Percentiles rank a stretch among this genome's conserved stretches.
Conservation (phyloP, 495 filamentous ascomycete species). For the Letharia columbiana region DNA sequence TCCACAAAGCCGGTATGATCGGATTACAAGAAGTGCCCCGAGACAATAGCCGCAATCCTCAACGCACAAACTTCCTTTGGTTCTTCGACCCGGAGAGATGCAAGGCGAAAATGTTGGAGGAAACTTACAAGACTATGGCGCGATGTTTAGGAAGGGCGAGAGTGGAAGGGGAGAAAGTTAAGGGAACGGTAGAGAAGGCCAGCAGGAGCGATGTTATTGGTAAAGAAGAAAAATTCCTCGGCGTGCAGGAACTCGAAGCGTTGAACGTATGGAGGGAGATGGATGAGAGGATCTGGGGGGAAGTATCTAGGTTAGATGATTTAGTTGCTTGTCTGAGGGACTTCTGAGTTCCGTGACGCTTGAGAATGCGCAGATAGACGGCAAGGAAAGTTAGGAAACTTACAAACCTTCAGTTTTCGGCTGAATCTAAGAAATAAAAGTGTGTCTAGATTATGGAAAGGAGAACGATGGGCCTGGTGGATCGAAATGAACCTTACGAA, state of each 20-base stretch:
- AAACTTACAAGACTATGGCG: constrained; percentile 84
- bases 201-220: constrained; percentile 76
- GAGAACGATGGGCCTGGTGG: too few species aligned
- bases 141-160: constrained; percentile 67
- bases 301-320: constrained; percentile 73
- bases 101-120: constrained; percentile 55
- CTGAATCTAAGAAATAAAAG: background rate
- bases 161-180: constrained; percentile 58
- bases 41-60: constrained; percentile 63
- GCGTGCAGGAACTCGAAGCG: constrained; percentile 53
- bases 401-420: background rate
- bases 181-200: constrained; percentile 62
- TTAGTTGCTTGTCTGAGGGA: constrained; percentile 75
- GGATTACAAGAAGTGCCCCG: constrained; percentile 88
- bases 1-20: constrained; percentile 75
- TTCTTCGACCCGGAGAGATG: constrained; percentile 72
- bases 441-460: too few species aligned
- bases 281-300: constrained; percentile 67
- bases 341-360: constrained; percentile 44
- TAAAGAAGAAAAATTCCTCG: constrained; percentile 67
- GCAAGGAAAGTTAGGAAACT: background rate
- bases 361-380: background rate
- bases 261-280: constrained; percentile 59
- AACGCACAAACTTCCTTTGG: constrained; percentile 80
- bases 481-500: background rate